These are phyloP conservation scores for Hyaloperonospora arabidopsidis DNA, from an alignment of 352 stramenopile genomes.

Conservation along the genomic window DNA sequence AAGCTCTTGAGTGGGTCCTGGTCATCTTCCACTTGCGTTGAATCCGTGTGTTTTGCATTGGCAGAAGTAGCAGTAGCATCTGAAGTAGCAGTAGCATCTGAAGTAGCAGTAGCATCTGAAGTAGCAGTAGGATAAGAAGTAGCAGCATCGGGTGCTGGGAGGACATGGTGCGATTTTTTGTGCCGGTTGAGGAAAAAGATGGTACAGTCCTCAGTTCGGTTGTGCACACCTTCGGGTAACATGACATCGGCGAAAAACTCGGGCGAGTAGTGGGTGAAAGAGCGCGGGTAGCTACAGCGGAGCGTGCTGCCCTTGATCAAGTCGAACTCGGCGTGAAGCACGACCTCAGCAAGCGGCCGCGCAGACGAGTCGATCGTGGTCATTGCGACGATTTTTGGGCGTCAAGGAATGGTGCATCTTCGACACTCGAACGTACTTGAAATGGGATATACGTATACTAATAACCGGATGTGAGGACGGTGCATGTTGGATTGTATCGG, in stretches of 20 bases:
- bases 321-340: constrained; percentile 83
- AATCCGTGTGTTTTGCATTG: constrained; percentile 1
- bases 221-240: constrained; percentile 84
- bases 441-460: too few relatives aligned
- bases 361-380: not conserved
- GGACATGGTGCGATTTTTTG: constrained; percentile 16
- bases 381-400: constrained; percentile 15
- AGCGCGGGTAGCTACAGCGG: constrained; percentile 52
- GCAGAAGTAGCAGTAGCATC: too few relatives aligned
- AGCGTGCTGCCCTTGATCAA: constrained; percentile 84
- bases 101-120: too few relatives aligned
- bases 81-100: too few relatives aligned
- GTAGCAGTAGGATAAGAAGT: too few relatives aligned
- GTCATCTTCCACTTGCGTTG: not conserved
- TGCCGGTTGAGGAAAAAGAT: constrained; percentile 85
- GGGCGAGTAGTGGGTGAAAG: constrained; percentile 68
- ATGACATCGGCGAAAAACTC: constrained; percentile 88
- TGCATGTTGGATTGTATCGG: too few relatives aligned
- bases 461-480: too few relatives aligned
- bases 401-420: not conserved
- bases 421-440: too few relatives aligned
- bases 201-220: constrained; percentile 78
- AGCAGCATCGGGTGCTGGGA: too few relatives aligned
- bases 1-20: constrained; percentile 57
- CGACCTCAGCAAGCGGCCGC: constrained; percentile 47